phyloP scores from a whole-genome alignment of 305 asterid genomes.

The Ilex paraguariensis region DNA sequence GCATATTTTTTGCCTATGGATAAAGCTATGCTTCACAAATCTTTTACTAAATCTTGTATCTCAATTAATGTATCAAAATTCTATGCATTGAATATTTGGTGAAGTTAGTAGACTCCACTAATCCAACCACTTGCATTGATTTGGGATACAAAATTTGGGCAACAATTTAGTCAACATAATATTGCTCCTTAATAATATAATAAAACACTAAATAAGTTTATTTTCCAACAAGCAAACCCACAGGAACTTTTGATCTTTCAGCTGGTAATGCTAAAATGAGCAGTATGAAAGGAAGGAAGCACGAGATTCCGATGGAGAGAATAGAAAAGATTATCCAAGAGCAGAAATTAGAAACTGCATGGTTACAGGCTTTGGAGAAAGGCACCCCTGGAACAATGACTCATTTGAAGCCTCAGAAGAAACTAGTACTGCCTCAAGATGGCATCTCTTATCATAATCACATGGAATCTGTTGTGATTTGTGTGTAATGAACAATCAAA shows the following conservation, averaged over 20 bases:
- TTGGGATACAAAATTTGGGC: too few relatives aligned
- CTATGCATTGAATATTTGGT: too few relatives aligned
- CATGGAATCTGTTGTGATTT: constrained; percentile 16
- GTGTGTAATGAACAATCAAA: too few relatives aligned
- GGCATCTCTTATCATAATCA: constrained; percentile 31
- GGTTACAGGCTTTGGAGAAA: constrained; percentile 85
- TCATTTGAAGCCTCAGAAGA: constrained; percentile 67
- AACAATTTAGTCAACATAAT: too few relatives aligned
- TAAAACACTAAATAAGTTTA: too few relatives aligned
- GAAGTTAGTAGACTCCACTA: too few relatives aligned
- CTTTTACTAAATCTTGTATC: too few relatives aligned
- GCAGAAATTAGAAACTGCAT: constrained; percentile 82
- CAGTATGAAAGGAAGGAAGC: constrained; percentile 36
- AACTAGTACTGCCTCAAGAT: constrained; percentile 81
- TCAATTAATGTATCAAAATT: too few relatives aligned
- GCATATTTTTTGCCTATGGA: too few relatives aligned
- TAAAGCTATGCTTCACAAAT: too few relatives aligned
- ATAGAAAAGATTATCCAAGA: constrained; percentile 74
- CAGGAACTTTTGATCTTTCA: constrained; percentile 21
- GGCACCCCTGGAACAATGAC: constrained; percentile 60
- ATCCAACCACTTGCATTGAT: too few relatives aligned
- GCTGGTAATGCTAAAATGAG: constrained; percentile 30
- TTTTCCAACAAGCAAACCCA: constrained; percentile 14
- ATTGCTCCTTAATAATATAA: too few relatives aligned
- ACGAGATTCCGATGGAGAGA: constrained; percentile 56